Evolutionary conservation across 2,329 filamentous ascomycete species (phyloP).

Genomic region (Pseudogymnoascus sp.): DNA sequence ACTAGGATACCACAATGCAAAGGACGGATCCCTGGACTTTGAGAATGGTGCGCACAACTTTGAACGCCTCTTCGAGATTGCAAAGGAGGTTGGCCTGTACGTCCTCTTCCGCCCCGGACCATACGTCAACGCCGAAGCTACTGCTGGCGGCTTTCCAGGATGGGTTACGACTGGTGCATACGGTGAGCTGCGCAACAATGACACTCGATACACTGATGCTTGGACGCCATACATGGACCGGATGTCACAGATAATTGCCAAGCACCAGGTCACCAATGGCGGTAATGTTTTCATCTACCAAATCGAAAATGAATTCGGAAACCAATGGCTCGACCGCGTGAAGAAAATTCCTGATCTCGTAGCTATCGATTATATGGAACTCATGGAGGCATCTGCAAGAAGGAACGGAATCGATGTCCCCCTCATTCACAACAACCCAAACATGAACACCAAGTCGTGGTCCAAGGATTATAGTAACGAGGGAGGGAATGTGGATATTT

Average conservation of each 20-base stretch:
- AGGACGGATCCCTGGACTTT: conserved; percentile 42
- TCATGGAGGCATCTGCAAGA: conserved; percentile 47
- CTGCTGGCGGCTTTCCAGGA: conserved; percentile 54
- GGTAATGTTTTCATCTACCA: conserved; percentile 51
- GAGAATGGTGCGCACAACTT: conserved; percentile 48
- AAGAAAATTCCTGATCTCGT: conserved; percentile 42
- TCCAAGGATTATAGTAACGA: conserved; percentile 52
- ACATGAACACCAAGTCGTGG: conserved; percentile 52
- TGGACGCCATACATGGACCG: conserved; percentile 48
- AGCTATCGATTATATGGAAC: conserved; percentile 50
- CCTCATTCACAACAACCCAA: conserved; percentile 53
- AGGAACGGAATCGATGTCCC: conserved; percentile 53
- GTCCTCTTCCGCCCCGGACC: conserved; percentile 52
- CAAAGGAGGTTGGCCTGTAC: conserved; percentile 48
- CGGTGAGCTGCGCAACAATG: conserved; percentile 45
- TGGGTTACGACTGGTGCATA: conserved; percentile 58
- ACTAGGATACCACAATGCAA: conserved; percentile 39
- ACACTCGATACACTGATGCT: conserved; percentile 45
- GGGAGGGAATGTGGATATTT: conserved; percentile 50
- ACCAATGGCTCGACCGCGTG: conserved; percentile 37
- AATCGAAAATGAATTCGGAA: conserved; percentile 50
- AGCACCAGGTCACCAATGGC: conserved; percentile 50
- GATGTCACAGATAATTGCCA: conserved; percentile 43
- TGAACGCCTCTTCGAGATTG: conserved; percentile 44
- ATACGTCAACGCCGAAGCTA: conserved; percentile 59